Evolutionary conservation across 2,329 filamentous ascomycete species (phyloP), one percentile per base, ranked within the genome.

Genomic region (Neopestalotiopsis sp.): DNA sequence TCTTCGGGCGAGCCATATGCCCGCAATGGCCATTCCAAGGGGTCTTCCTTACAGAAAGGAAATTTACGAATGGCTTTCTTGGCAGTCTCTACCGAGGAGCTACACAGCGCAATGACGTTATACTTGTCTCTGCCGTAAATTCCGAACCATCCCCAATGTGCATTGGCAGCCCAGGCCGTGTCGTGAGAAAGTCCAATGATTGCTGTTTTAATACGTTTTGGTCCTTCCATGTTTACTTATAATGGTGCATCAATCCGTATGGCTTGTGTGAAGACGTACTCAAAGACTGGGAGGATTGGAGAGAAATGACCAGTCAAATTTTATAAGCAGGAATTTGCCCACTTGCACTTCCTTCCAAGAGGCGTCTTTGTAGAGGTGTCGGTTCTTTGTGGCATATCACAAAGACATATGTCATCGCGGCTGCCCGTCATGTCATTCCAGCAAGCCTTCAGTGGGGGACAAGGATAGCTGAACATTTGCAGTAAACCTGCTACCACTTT

Each of bases 61-160:
- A 3, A 28, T 28, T 28, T 4, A 28, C 3, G 65, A 60, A 86
- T 85, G 32, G 85, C 83, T 0, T 73, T 77, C 9, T 77, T 72
- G 0, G 85, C 85, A 0, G 84, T 79, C 1, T 81, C 79, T 0
- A 82, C 74, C 40, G 79, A 82, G 14, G 82, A 84, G 78, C 88
- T 88, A 72, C 82, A 81, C 0, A 89, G 78, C 0, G 85, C 87
- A 1, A 84, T 80, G 65, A 89, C 85, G 13, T 80, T 67, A 71
- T 82, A 88, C 14, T 81, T 79, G 2, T 78, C 69, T 20, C 80
- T 80, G 10, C 83, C 81, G 76, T 0, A 85, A 85, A 56, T 83
- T 77, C 1, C 91, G 84, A 73, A 28, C 24, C 90, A 90, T 0
- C 89, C 87, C 0, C 90, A 83, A 73, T 91, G 89, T 2, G 86